Evolutionary conservation across 768 basidiomycete genomes (phyloP), one percentile per base, ranked within the genome.

Genomic region (Agrocybe praecox): DNA sequence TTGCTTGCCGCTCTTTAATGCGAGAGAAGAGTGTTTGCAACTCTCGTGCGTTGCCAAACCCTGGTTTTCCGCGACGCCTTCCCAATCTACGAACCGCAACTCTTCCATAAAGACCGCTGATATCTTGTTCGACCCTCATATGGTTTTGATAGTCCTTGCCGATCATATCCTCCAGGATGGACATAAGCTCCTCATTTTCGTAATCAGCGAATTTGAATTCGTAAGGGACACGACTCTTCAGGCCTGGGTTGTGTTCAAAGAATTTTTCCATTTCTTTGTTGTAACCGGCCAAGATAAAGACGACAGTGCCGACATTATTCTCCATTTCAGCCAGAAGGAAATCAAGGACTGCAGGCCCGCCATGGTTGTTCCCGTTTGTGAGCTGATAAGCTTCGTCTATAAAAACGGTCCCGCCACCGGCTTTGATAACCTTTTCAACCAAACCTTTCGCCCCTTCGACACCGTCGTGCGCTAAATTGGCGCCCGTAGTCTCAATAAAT

Each of bases 291-390:
- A 90, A 73, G 52, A 90, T 82, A 69, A 90, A 90, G 11, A 88
- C 84, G 6, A 89, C 60, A 6, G 72, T 82, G 6, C 86, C 89
- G 3, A 84, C 75, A 32, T 80, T 76, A 63, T 89, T 89, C 62
- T 89, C 87, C 85, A 90, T 89, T 66, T 90, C 88, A 0, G 88
- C 86, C 1, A 90, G 76, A 0, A 90, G 76, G 63, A 83, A 89
- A 58, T 90, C 87, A 5, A 90, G 76, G 2, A 89, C 86, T 57
- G 85, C 80, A 11, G 70, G 61, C 14, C 88, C 88, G 36, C 75
- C 70, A 14, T 63, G 64, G 60, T 80, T 84, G 60, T 82, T 69
- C 26, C 75, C 71, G 46, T 68, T 75, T 0, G 80, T 78, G 1
- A 90, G 77, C 55, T 88, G 88, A 57, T 90, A 90, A 1, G 88